Conservation (phyloP, 805 yeast genomes). For the Hanseniaspora vineae region DNA sequence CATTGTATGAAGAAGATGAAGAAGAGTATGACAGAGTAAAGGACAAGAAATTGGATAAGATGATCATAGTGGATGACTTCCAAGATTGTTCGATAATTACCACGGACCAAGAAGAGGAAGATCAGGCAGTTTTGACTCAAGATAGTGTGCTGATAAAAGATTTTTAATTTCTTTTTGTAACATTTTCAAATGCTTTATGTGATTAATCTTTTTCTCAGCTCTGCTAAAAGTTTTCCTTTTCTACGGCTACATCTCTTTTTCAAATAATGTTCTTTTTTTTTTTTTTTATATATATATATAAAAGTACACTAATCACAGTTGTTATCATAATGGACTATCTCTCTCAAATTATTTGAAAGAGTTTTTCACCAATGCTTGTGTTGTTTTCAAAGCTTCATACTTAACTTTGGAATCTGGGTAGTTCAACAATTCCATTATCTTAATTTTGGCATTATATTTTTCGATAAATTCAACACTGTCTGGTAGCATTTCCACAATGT, state of each 20-base stretch:
- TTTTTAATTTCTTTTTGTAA: no score
- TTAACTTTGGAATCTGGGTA: conserved; percentile 76
- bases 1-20: conserved; percentile 5
- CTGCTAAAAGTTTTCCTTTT: no score
- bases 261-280: not conserved
- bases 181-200: no score
- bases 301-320: not conserved
- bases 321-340: no score
- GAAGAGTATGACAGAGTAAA: conserved; percentile 4
- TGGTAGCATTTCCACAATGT: conserved; percentile 47
- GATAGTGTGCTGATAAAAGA: no score
- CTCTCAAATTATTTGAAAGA: conserved; percentile 31
- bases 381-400: conserved; percentile 88
- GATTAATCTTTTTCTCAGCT: no score
- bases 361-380: conserved; percentile 87
- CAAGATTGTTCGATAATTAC: not conserved
- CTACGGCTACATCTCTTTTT: no score
- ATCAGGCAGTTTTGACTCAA: not conserved
- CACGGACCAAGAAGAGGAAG: not conserved
- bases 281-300: not conserved
- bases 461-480: conserved; percentile 40
- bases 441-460: conserved; percentile 52
- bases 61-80: not conserved
- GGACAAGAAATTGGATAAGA: not conserved
- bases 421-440: conserved; percentile 74